Base-by-base conservation (phyloP, 1,139 yeast species). In the Suhomyces choctaworum region DNA sequence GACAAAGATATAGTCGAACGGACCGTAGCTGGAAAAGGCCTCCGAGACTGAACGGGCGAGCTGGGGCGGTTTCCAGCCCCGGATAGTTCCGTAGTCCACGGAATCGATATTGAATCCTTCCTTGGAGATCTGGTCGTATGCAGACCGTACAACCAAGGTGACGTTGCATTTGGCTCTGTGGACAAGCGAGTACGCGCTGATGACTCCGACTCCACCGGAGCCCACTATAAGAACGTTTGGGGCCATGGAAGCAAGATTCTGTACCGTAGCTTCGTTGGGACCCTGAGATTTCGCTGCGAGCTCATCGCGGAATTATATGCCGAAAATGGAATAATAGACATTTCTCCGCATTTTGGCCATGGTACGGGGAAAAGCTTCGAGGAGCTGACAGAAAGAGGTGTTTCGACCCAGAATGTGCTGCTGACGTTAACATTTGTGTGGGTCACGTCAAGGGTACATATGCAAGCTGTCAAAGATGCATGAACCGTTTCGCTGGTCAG, bases 71-170 rank as follows among this genome's bases (percentile, higher is more conserved):
- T 66, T 70, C 76, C 80, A 84, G 26, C 59, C 54, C 11, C 57
- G 51, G 24, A 78, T 48, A 5, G 63, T 45, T 5, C 94, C 94
- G 50, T 80, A 82, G 35, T 80, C 80, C 7, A 66, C 61, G 0
- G 89, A 81, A 24, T 77, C 69, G 37, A 85, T 70, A 12, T 70
- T 62, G 58, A 73, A 82, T 0, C 95, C 95, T 7, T 66, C 49
- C 10, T 58, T 52, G 8, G 48, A 45, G 26, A 82, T 78, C 10
- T 56, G 54, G 8, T 80, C 76, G 54, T 80, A 82, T 49, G 80
- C 83, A n/a, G 87, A 78, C 45, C 90, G 69, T 11, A 78, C 73
- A 8, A 82, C 82, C 3, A 77, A 60, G 0, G 89, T 78, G 4
- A 82, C 84, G 31, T 50, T 52, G 7, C 47, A 41, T 16, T 43